Percentiles rank a stretch among this genome's conserved stretches.
Evolutionary conservation across 768 basidiomycete species (phyloP).

Genomic region (Termitomyces sp.): DNA sequence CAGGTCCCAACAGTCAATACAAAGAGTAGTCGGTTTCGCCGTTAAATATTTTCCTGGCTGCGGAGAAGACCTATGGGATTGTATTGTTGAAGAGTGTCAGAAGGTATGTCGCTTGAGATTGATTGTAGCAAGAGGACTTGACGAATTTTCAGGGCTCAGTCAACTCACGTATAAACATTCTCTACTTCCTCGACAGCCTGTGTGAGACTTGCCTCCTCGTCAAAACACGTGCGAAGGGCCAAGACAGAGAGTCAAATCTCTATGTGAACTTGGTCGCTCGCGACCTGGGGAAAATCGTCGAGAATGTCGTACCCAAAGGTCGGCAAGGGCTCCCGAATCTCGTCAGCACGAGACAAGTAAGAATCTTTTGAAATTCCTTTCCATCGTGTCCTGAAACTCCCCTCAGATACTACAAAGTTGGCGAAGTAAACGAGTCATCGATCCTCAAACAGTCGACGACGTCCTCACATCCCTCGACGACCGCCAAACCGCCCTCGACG

Average conservation of each 20-base stretch:
- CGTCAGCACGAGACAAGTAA: conserved; percentile 80
- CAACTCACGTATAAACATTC: conserved; percentile 89
- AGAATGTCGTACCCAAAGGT: conserved; percentile 84
- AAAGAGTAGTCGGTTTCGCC: conserved; percentile 81
- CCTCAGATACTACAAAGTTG: conserved; percentile 86
- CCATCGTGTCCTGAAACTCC: neutral
- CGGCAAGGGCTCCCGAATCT: conserved; percentile 85
- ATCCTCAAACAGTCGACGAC: conserved; percentile 73
- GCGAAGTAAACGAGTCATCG: conserved; percentile 80
- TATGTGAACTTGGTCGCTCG: conserved; percentile 76
- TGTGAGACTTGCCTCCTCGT: conserved; percentile 74
- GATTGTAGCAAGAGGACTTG: too few species aligned
- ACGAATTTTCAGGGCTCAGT: conserved; percentile 65
- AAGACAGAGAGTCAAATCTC: conserved; percentile 41
- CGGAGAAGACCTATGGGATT: conserved; percentile 93
- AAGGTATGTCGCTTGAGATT: conserved; percentile 47
- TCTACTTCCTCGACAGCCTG: conserved; percentile 86
- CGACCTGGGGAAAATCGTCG: conserved; percentile 76
- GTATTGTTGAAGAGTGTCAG: conserved; percentile 84
- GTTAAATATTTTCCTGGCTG: conserved; percentile 81
- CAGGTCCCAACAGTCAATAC: conserved; percentile 84
- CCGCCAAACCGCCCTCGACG: conserved; percentile 25
- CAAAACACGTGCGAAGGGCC: conserved; percentile 47
- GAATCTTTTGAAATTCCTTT: conserved; percentile 9
- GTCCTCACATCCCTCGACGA: conserved; percentile 51